These are phyloP conservation scores for Verticillium zaregamsianum DNA, from an alignment of 2,329 filamentous ascomycete genomes.

Conservation along the genomic window DNA sequence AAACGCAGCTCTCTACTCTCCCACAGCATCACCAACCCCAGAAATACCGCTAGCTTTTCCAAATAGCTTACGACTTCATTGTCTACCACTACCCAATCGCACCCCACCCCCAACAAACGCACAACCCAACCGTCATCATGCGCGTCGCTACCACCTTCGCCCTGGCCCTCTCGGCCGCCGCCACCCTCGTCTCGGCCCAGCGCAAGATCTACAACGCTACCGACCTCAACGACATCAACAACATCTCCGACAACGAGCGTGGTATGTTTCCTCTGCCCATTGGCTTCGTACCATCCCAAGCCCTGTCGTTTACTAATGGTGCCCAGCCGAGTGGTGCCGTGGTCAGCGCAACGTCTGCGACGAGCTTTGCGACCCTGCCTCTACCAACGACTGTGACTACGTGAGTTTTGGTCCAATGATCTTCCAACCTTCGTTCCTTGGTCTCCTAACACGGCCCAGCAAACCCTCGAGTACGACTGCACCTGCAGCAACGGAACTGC, in stretches of 20 bases:
- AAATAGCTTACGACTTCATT: background rate
- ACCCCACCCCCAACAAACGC: background rate
- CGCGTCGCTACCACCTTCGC: constrained; percentile 9
- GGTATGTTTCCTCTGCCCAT: constrained; percentile 3
- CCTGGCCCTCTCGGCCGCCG: constrained; percentile 10
- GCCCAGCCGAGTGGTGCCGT: constrained; percentile 46
- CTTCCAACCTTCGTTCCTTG: background rate
- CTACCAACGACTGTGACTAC: constrained; percentile 38
- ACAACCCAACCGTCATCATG: constrained; percentile 8
- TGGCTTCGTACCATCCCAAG: background rate
- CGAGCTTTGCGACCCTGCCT: constrained; percentile 38
- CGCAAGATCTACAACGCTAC: constrained; percentile 9
- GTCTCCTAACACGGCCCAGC: constrained; percentile 20
- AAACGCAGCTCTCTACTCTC: background rate
- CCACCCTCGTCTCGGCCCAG: constrained; percentile 10
- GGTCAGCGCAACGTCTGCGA: constrained; percentile 47
- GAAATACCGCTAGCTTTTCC: background rate
- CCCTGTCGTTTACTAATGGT: background rate
- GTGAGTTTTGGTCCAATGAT: constrained; percentile 29
- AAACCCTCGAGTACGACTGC: constrained; percentile 42
- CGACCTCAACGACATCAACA: constrained; percentile 8
- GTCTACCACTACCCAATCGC: background rate
- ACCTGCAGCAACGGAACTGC: constrained; percentile 43
- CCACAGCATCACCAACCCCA: background rate
- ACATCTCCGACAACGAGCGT: constrained; percentile 3